Evolutionary conservation across 2,329 filamentous ascomycete genomes (phyloP).

Genomic region (Botrytis tulipae): DNA sequence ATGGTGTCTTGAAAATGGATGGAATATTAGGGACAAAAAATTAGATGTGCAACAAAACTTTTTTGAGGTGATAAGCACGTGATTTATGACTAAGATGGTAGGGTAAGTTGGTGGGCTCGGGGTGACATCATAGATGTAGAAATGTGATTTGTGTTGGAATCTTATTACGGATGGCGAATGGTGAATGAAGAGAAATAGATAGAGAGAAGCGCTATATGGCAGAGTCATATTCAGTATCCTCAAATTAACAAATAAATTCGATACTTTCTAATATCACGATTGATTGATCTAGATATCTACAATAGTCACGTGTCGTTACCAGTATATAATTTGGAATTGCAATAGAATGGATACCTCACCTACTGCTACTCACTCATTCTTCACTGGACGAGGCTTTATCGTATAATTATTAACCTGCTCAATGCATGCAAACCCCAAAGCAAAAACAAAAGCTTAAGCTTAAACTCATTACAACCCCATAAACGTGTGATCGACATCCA

Average conservation of each 20-base stretch:
- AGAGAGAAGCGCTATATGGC: not conserved
- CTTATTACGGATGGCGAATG: not conserved
- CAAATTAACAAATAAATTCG: no score
- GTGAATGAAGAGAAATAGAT: not conserved
- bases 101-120: no score
- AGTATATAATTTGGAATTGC: not conserved
- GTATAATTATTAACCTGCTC: no score
- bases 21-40: not conserved
- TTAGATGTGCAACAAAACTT: not conserved
- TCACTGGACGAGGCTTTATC: not conserved
- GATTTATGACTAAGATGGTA: not conserved
- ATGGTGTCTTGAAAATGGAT: not conserved
- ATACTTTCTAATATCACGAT: no score
- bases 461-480: not conserved
- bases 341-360: no score
- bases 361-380: not conserved
- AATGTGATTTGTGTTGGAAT: not conserved
- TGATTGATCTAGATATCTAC: no score
- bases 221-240: no score
- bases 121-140: not conserved
- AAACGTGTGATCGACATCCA: not conserved
- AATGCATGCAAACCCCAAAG: no score
- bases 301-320: not conserved
- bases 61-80: fast-evolving
- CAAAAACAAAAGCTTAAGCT: not conserved